Evolutionary conservation across 441 rosid species (phyloP), one percentile per base, ranked within the genome.

Genomic region (Erysimum pusillum): DNA sequence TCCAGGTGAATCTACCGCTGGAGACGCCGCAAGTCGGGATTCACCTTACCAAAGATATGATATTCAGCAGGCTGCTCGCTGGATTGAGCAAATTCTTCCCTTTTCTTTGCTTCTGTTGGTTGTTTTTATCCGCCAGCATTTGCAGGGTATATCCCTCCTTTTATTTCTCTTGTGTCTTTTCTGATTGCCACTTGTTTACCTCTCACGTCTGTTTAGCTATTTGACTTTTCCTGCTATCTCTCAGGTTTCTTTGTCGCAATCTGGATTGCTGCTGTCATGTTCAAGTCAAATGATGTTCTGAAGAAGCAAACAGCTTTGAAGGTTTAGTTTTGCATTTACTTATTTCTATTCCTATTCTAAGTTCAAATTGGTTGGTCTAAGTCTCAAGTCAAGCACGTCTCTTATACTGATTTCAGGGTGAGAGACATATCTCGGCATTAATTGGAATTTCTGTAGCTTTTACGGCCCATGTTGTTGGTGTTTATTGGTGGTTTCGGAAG

Each of bases 51-150:
- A 85, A 69, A 85, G 89, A 77, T 86, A 85, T 51, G 85, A 87
- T 62, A 80, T 89, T 54, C 93, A 85, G 82, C 87, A 81, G 63
- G 78, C 84, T 65, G 86, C 90, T 0, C 77, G 88, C 39, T 87
- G 93, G 89, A 75, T 89, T 41, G 90, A 87, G 79, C 93, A 89
- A 67, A 79, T 86, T 75, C 86, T 89, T 59, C 90, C 91, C 13
- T 87, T 89, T 81, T 78, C 88, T 15, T 70, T 89, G 83, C 86
- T 89, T 18, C 75, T 86, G 60, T 67, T 87, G 82, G 83, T 89
- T 20, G 91, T 86, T 18, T 89, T 86, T 70, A 83, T 89, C 65
- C 91, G 91, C 44, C 88, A 86, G 83, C 93, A 89, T 79, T 69
- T 89, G 72, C 90, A 86, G 82, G 93, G 91, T 87, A 81, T 51